Conservation (phyloP, 768 basidiomycete genomes). For the Phlegmacium glaucopus region DNA sequence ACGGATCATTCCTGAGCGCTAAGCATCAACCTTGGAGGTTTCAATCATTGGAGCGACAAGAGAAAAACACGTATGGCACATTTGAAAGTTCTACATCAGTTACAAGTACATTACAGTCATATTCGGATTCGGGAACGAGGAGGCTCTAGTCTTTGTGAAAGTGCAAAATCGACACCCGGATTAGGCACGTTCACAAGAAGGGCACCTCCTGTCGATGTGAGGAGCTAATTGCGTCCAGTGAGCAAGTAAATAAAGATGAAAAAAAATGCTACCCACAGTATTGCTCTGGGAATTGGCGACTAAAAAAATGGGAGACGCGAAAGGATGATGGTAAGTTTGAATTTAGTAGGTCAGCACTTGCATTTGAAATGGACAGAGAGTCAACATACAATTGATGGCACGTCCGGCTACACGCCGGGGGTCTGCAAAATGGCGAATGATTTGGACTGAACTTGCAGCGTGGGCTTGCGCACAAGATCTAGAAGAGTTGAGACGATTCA, state of each 20-base stretch:
- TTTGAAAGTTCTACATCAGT: too few relatives aligned
- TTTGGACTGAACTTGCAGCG: constrained; percentile 54
- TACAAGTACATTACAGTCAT: too few relatives aligned
- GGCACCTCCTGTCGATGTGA: neutral
- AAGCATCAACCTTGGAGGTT: neutral
- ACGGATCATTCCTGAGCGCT: too few relatives aligned
- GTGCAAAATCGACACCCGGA: neutral
- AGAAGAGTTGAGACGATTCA: constrained; percentile 5
- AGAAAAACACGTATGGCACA: too few relatives aligned
- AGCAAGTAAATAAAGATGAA: too few relatives aligned
- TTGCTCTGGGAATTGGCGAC: constrained; percentile 21
- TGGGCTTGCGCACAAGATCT: constrained; percentile 44
- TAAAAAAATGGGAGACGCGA: constrained; percentile 2
- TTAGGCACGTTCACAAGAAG: neutral
- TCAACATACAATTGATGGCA: constrained; percentile 22
- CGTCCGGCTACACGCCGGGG: constrained; percentile 37
- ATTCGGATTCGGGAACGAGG: neutral
- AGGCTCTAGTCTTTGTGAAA: neutral
- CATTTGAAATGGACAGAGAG: neutral
- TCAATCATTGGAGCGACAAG: too few relatives aligned
- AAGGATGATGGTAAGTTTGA: neutral
- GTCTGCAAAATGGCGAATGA: constrained; percentile 42
- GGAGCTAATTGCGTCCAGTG: neutral
- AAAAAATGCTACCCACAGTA: constrained; percentile 15
- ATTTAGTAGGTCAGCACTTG: neutral